A percentile compares a stretch with the other conserved stretches of the same genome.
Evolutionary conservation across 805 yeast species (phyloP).

Genomic region (Cyberlindnera euphorbiae): DNA sequence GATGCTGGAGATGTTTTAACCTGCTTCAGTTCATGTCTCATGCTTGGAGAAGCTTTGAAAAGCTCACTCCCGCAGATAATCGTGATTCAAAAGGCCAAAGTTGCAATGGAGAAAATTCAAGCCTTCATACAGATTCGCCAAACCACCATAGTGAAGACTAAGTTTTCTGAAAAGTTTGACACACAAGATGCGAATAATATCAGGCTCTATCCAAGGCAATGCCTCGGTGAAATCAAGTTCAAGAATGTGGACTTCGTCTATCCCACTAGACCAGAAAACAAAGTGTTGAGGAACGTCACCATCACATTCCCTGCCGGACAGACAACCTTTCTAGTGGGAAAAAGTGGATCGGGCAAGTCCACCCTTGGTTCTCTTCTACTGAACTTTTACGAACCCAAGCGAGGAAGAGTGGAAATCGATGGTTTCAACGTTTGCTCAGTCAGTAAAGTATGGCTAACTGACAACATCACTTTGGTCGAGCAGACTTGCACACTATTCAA

Average conservation of each 20-base stretch:
- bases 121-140: constrained; percentile 30
- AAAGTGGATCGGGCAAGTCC: constrained; percentile 93
- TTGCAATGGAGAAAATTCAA: constrained; percentile 53
- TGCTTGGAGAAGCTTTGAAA: constrained; percentile 59
- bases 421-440: constrained; percentile 42
- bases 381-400: constrained; percentile 45
- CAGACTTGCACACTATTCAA: constrained; percentile 66
- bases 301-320: constrained; percentile 41
- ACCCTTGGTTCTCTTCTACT: constrained; percentile 63
- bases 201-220: constrained; percentile 22
- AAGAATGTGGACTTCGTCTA: constrained; percentile 58
- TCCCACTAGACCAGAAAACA: constrained; percentile 45
- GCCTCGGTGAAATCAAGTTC: constrained; percentile 51
- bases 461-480: constrained; percentile 67
- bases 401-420: constrained; percentile 59
- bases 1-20: constrained; percentile 66
- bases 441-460: constrained; percentile 46
- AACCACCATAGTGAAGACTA: constrained; percentile 6
- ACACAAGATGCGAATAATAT: constrained; percentile 15
- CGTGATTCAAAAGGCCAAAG: constrained; percentile 64
- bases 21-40: constrained; percentile 76
- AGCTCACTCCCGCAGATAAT: constrained; percentile 53
- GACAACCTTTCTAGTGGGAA: constrained; percentile 69
- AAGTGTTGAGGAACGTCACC: constrained; percentile 44
- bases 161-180: constrained; percentile 8